Percentiles rank a stretch among this genome's conserved stretches.
Conservation (phyloP, 2,329 filamentous ascomycete genomes). For the Polychaeton citri region DNA sequence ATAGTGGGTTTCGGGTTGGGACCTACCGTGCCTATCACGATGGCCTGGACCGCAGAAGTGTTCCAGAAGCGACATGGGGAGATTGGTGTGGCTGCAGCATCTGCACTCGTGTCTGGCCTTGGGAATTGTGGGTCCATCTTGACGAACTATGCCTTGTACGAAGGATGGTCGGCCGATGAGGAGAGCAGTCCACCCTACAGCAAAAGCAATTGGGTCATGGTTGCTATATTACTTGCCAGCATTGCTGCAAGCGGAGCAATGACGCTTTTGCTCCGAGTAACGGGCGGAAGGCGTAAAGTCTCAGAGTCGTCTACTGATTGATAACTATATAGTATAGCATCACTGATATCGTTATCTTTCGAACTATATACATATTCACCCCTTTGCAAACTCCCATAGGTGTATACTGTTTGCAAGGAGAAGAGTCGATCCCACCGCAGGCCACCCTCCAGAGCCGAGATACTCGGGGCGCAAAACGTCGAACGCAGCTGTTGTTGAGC, state of each 20-base stretch:
- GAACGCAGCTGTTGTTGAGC: constrained; percentile 7
- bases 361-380: too few relatives aligned
- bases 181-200: constrained; percentile 27
- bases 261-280: constrained; percentile 45
- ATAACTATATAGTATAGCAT: too few relatives aligned
- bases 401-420: background rate
- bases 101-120: constrained; percentile 72
- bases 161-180: constrained; percentile 68
- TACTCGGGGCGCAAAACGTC: constrained; percentile 13
- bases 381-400: background rate
- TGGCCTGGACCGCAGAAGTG: constrained; percentile 86
- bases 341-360: too few relatives aligned
- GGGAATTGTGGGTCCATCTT: constrained; percentile 78
- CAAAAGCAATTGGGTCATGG: constrained; percentile 70
- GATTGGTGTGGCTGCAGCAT: constrained; percentile 76
- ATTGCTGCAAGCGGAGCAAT: constrained; percentile 60
- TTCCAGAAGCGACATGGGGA: constrained; percentile 84
- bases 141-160: constrained; percentile 81
- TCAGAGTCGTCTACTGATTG: background rate
- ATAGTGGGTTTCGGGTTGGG: constrained; percentile 84
- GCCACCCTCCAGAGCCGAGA: background rate
- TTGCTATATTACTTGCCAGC: constrained; percentile 68
- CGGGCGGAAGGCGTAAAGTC: constrained; percentile 2
- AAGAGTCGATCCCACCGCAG: background rate
- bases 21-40: constrained; percentile 81